phyloP scores from a whole-genome alignment of 129 eudicot species.

The Mikania micrantha region DNA sequence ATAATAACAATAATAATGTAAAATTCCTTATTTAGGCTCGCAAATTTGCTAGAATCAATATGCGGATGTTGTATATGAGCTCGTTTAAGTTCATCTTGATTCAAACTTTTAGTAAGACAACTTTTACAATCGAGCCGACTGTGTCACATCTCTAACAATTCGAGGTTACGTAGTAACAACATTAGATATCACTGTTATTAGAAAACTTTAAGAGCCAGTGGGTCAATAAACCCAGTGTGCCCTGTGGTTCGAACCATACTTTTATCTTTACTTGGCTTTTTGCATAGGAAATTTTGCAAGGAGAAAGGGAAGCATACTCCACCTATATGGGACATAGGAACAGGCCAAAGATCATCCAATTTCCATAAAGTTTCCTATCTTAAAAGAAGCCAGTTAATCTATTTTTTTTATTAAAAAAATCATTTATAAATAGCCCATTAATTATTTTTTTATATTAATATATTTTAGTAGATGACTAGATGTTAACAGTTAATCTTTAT shows the following conservation, averaged over 20 bases:
- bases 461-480: neutral
- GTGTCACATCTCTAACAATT: no score
- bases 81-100: no score
- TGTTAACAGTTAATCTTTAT: neutral
- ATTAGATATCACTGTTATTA: neutral
- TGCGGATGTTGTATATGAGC: no score
- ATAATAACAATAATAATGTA: no score
- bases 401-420: neutral
- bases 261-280: conserved; percentile 5
- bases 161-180: no score
- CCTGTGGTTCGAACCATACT: no score
- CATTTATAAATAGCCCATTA: neutral
- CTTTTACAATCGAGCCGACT: no score
- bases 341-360: conserved; percentile 3
- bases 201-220: neutral
- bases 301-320: conserved; percentile 26
- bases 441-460: neutral
- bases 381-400: conserved; percentile 6
- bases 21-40: no score
- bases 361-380: conserved; percentile 15
- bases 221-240: no score
- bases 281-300: conserved; percentile 22
- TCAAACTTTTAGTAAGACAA: no score
- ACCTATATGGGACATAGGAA: conserved; percentile 13
- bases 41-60: no score